phyloP scores from a whole-genome alignment of 108 stramenopile species.

The Nitzschia palea region DNA sequence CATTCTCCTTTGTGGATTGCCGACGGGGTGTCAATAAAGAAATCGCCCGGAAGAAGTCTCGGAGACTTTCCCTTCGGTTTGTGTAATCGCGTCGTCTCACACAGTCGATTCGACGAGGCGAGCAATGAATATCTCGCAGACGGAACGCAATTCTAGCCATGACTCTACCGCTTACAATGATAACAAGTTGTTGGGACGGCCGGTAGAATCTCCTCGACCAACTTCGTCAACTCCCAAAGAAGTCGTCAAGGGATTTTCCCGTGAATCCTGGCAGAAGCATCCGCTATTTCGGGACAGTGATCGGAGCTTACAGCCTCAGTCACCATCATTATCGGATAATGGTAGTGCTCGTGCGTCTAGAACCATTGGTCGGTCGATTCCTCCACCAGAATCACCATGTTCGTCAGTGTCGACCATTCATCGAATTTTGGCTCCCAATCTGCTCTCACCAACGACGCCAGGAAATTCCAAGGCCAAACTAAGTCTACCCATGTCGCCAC shows the following conservation, averaged over 20 bases:
- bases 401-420: background rate
- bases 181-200: background rate
- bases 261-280: too few relatives aligned
- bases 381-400: background rate
- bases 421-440: background rate
- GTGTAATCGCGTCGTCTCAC: too few relatives aligned
- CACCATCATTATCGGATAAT: background rate
- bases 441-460: background rate
- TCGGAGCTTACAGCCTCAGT: background rate
- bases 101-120: too few relatives aligned
- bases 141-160: background rate
- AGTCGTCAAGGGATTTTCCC: too few relatives aligned
- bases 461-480: background rate
- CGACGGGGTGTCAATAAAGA: too few relatives aligned
- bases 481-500: too few relatives aligned
- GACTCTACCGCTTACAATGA: background rate
- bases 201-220: too few relatives aligned
- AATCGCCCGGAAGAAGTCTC: too few relatives aligned
- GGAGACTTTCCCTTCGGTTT: too few relatives aligned
- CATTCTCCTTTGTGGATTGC: too few relatives aligned
- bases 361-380: background rate
- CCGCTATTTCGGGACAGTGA: too few relatives aligned
- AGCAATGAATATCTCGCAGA: background rate
- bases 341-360: background rate
- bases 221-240: too few relatives aligned